Conservation (phyloP, 2,329 filamentous ascomycete genomes). For the Ciborinia camelliae region DNA sequence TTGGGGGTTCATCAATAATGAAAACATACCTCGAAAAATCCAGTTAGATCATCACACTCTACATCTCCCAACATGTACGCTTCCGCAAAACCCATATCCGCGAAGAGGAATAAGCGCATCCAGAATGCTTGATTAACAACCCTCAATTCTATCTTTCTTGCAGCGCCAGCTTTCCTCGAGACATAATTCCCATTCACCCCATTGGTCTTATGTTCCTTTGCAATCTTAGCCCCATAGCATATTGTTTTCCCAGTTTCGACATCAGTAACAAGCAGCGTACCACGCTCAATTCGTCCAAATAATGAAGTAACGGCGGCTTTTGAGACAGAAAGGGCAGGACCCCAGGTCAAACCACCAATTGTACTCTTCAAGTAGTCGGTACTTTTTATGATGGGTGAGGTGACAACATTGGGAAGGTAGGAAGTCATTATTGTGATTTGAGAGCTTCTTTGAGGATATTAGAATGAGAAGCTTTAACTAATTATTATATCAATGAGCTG, state of each 20-base stretch:
- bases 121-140: constrained; percentile 67
- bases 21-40: constrained; percentile 58
- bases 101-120: constrained; percentile 65
- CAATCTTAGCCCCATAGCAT: constrained; percentile 48
- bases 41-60: constrained; percentile 61
- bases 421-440: constrained; percentile 32
- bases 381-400: constrained; percentile 40
- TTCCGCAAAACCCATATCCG: constrained; percentile 67
- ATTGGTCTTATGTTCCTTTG: constrained; percentile 39
- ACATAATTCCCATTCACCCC: constrained; percentile 25
- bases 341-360: constrained; percentile 45
- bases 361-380: constrained; percentile 42
- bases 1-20: background rate
- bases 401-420: constrained; percentile 40
- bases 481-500: constrained; percentile 4
- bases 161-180: constrained; percentile 41
- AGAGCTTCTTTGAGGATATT: background rate
- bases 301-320: constrained; percentile 46
- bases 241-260: constrained; percentile 43
- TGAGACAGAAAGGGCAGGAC: constrained; percentile 40
- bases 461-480: background rate
- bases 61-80: constrained; percentile 72
- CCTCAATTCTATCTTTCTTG: constrained; percentile 51
- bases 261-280: constrained; percentile 49
- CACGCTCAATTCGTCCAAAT: constrained; percentile 47